These are phyloP conservation scores for Aristolochia contorta DNA, from an alignment of 164 flowering plant species.

Conservation along the genomic window DNA sequence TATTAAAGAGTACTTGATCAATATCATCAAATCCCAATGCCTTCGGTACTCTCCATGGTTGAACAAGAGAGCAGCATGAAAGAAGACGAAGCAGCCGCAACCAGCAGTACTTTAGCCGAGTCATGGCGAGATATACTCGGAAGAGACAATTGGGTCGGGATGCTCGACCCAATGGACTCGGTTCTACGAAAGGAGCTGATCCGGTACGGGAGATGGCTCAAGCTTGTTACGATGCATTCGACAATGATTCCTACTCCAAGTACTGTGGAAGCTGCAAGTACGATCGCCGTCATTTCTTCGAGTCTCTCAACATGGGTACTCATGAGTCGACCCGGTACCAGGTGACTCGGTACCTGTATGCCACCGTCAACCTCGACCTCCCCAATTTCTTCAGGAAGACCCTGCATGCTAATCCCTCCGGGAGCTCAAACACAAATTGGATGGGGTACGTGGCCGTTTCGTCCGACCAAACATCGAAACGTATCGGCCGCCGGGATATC, in stretches of 20 bases:
- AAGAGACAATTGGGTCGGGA: constrained; percentile 43
- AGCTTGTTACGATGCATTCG: constrained; percentile 76
- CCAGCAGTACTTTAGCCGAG: constrained; percentile 6
- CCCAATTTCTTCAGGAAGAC: constrained; percentile 71
- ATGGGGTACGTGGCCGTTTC: constrained; percentile 79
- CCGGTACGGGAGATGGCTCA: constrained; percentile 75
- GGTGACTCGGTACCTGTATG: constrained; percentile 50
- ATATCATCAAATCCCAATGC: no score
- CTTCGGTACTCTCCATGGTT: no score
- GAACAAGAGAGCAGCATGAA: no score
- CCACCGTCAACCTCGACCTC: constrained; percentile 66
- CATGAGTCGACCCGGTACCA: constrained; percentile 41
- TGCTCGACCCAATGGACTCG: constrained; percentile 54
- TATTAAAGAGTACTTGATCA: no score
- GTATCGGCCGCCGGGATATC: constrained; percentile 67
- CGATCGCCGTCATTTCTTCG: constrained; percentile 39
- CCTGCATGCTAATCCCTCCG: constrained; percentile 23
- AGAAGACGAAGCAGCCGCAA: no score
- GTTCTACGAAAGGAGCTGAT: constrained; percentile 54
- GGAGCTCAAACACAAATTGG: constrained; percentile 86
- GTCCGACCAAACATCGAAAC: constrained; percentile 32
- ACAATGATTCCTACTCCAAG: constrained; percentile 62
- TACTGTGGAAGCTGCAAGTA: constrained; percentile 68
- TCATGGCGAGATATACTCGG: constrained; percentile 65
- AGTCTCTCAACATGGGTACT: constrained; percentile 35